Percentiles rank a stretch among this genome's conserved stretches.
Evolutionary conservation across 345 rosid species (phyloP).

Genomic region (Bruguiera parviflora): DNA sequence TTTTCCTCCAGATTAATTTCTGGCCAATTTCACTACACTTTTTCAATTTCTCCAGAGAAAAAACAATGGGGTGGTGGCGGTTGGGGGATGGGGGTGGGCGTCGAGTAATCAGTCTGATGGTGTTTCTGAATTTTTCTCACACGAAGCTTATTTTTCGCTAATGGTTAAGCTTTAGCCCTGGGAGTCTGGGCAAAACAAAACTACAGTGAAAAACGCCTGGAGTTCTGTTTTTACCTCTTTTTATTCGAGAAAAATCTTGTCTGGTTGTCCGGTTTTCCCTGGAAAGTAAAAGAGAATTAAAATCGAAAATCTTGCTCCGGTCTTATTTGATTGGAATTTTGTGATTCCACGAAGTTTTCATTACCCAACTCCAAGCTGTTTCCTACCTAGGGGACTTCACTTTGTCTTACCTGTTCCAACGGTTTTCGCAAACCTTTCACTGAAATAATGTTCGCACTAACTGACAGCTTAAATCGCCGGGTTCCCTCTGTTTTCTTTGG

Average conservation of each 20-base stretch:
- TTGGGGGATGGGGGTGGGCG: no score
- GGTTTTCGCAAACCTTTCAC: neutral
- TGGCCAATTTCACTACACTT: neutral
- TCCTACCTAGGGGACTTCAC: constrained; percentile 24
- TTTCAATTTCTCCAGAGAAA: no score
- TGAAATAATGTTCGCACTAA: constrained; percentile 5
- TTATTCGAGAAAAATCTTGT: constrained; percentile 10
- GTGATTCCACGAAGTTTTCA: neutral
- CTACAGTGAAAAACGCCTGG: neutral
- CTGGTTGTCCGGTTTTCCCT: constrained; percentile 9
- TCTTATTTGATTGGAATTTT: constrained; percentile 25
- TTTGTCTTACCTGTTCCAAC: constrained; percentile 26
- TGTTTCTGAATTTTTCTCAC: no score
- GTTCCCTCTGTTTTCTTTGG: constrained; percentile 22
- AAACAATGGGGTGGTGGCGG: no score
- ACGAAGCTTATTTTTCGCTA: no score
- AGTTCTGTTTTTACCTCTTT: constrained; percentile 18
- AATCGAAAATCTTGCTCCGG: constrained; percentile 12
- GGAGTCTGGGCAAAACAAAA: no score
- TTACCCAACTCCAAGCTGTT: constrained; percentile 19
- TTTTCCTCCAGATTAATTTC: neutral
- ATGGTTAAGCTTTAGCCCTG: no score
- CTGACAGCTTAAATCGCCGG: constrained; percentile 29
- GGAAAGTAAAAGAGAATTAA: constrained; percentile 11
- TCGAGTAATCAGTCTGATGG: no score